Conservation (phyloP, 306 rosid genomes). For the Quercus robur region DNA sequence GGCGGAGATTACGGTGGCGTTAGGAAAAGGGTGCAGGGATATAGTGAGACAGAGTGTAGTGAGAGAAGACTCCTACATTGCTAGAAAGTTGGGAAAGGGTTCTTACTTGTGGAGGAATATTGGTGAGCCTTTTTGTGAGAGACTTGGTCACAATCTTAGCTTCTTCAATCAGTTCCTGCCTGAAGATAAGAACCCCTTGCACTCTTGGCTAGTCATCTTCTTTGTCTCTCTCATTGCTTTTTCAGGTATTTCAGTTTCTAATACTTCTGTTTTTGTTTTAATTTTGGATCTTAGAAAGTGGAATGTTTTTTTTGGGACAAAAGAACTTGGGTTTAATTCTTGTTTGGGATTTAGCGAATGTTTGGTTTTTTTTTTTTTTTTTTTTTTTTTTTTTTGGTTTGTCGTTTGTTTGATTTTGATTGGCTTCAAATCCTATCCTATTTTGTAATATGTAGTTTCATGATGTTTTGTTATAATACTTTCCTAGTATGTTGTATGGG, state of each 20-base stretch:
- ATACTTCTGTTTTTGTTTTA: no score
- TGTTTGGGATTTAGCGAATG: no score
- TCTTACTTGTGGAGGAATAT: constrained; percentile 42
- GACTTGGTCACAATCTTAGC: constrained; percentile 40
- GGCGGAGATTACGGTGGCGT: constrained; percentile 76
- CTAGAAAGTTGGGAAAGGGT: constrained; percentile 49
- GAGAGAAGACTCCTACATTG: constrained; percentile 52
- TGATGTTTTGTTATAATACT: no score
- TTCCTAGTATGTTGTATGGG: no score
- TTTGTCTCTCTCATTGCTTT: constrained; percentile 57
- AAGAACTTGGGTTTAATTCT: no score
- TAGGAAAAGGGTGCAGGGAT: constrained; percentile 89
- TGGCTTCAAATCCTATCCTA: no score
- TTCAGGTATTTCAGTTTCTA: constrained; percentile 32
- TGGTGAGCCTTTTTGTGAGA: constrained; percentile 38
- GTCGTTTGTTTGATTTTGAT: no score
- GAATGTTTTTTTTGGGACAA: no score
- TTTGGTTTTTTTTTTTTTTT: background rate
- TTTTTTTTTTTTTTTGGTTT: no score
- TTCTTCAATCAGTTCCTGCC: constrained; percentile 64
- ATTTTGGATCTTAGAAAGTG: no score
- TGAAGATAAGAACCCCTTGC: constrained; percentile 88
- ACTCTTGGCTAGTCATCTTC: constrained; percentile 63
- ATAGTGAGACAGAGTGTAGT: constrained; percentile 72
- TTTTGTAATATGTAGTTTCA: no score